Evolutionary conservation across 1,139 yeast species (phyloP).

Genomic region (Protomyces gravidus): DNA sequence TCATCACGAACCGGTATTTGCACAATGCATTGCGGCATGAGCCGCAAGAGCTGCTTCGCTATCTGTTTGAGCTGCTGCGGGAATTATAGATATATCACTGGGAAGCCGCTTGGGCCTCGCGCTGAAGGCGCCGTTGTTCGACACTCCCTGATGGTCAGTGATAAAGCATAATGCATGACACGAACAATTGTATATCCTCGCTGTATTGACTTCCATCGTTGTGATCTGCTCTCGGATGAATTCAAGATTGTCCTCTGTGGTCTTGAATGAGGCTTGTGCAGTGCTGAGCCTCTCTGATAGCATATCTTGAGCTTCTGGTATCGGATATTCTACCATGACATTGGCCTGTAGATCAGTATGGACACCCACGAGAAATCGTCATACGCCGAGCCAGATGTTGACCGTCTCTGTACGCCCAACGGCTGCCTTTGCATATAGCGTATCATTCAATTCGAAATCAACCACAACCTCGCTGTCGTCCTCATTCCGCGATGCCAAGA

Average conservation of each 20-base stretch:
- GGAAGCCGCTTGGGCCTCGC: not conserved
- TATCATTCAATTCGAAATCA: conserved; percentile 86
- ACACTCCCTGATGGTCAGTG: not conserved
- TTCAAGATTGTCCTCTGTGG: conserved; percentile 78
- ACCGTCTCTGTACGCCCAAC: conserved; percentile 62
- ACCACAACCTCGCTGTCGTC: conserved; percentile 41
- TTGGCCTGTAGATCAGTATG: conserved; percentile 53
- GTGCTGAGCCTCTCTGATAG: conserved; percentile 58
- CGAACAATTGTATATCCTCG: conserved; percentile 73
- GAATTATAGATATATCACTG: not conserved
- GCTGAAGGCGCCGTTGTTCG: not conserved
- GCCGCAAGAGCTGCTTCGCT: conserved; percentile 20
- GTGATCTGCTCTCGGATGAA: conserved; percentile 88
- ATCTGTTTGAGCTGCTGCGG: conserved; percentile 10
- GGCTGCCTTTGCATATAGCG: conserved; percentile 77
- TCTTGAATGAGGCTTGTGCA: conserved; percentile 56
- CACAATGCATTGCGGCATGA: conserved; percentile 26
- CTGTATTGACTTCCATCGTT: conserved; percentile 96
- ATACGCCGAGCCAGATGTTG: conserved; percentile 76
- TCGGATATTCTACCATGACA: conserved; percentile 91
- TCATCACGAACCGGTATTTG: conserved; percentile 20
- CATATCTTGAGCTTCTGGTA: conserved; percentile 76
- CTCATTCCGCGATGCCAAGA: conserved; percentile 50
- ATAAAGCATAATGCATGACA: not conserved
- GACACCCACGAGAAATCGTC: conserved; percentile 7